A percentile compares a stretch with the other conserved stretches of the same genome.
Evolutionary conservation across 225 moss, liverwort and hornwort species (phyloP).

Genomic region (Takakia lepidozioides): DNA sequence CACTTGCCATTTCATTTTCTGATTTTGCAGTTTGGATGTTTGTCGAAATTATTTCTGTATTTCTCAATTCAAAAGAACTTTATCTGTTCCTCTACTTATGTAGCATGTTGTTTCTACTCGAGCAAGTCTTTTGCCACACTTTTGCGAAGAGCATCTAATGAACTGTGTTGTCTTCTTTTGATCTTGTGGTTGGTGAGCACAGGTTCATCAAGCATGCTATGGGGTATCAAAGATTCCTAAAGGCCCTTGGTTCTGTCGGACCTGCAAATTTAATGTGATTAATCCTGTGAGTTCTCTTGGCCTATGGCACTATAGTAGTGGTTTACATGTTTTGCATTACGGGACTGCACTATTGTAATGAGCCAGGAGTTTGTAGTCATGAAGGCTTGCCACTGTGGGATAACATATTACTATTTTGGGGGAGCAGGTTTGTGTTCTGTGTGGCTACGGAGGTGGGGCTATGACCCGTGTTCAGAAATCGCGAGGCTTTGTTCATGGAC

Average conservation of each 20-base stretch:
- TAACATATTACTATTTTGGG: conserved; percentile 2
- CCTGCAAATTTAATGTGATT: conserved; percentile 67
- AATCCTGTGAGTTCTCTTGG: conserved; percentile 39
- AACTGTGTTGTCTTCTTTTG: too few species aligned
- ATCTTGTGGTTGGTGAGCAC: conserved; percentile 1
- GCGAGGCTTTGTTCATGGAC: conserved; percentile 49
- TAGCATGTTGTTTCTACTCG: too few species aligned
- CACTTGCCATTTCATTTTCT: too few species aligned
- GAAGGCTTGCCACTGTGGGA: too few species aligned
- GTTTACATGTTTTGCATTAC: not conserved
- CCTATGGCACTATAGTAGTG: not conserved
- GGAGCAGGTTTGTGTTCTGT: conserved; percentile 74
- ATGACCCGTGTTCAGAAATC: conserved; percentile 95
- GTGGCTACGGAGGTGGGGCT: conserved; percentile 88
- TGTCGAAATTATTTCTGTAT: not conserved
- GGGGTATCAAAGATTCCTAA: conserved; percentile 86
- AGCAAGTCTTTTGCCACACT: too few species aligned
- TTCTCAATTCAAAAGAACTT: too few species aligned
- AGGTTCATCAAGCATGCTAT: conserved; percentile 98
- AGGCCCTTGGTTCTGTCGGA: conserved; percentile 76
- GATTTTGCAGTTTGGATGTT: not conserved
- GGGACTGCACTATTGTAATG: too few species aligned
- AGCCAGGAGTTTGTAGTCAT: too few species aligned
- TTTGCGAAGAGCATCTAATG: too few species aligned
- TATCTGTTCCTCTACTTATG: too few species aligned